Evolutionary conservation across 768 basidiomycete genomes (phyloP).

Genomic region (Pulveroboletus sp.): DNA sequence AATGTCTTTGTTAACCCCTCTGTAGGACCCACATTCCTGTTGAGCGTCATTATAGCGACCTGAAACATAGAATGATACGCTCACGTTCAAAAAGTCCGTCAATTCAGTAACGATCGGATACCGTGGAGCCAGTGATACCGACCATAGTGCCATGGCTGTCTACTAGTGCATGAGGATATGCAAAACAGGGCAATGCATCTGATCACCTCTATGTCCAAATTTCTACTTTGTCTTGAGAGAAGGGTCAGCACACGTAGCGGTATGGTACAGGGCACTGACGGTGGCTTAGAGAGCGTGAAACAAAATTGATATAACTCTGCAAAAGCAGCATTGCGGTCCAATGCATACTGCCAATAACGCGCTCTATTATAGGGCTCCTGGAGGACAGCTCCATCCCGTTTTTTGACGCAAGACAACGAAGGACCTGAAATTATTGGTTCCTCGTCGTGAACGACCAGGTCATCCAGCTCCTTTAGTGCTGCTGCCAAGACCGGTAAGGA

Average conservation of each 20-base stretch:
- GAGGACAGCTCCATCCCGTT: conserved; percentile 18
- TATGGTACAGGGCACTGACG: conserved; percentile 43
- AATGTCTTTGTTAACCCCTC: conserved; percentile 77
- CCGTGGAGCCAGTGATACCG: conserved; percentile 63
- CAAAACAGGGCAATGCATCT: neutral
- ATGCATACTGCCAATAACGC: conserved; percentile 46
- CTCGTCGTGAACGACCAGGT: conserved; percentile 48
- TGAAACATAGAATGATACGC: conserved; percentile 12
- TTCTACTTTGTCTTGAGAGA: conserved; percentile 53
- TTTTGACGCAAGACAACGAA: conserved; percentile 28
- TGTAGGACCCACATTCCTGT: conserved; percentile 54
- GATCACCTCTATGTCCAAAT: conserved; percentile 77
- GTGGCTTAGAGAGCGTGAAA: conserved; percentile 65
- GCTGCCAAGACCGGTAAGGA: conserved; percentile 45
- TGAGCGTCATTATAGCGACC: neutral
- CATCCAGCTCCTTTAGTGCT: conserved; percentile 57
- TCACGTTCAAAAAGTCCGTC: conserved; percentile 60
- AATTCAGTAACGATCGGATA: conserved; percentile 65
- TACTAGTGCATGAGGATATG: conserved; percentile 23
- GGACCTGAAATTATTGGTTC: conserved; percentile 32
- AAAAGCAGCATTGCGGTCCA: conserved; percentile 50
- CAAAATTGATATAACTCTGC: conserved; percentile 64
- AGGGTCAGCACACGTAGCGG: conserved; percentile 3
- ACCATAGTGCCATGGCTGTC: conserved; percentile 73
- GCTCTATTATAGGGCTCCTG: conserved; percentile 52